Evolutionary conservation across 2,329 filamentous ascomycete genomes (phyloP), one percentile per base, ranked within the genome.

Genomic region (Canariomyces notabilis): DNA sequence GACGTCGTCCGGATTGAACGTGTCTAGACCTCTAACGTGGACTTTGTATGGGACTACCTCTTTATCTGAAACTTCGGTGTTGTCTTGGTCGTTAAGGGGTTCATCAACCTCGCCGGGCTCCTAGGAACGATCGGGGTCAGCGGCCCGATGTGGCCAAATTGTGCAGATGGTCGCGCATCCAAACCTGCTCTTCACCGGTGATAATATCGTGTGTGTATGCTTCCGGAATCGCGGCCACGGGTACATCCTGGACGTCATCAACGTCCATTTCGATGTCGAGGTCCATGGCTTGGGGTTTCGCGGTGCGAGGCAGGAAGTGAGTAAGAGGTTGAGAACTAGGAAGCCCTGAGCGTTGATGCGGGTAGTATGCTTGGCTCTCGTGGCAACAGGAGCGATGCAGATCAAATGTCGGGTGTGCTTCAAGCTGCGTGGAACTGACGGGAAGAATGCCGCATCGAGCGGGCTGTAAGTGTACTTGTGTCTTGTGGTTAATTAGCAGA

Each of bases 1-100:
- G 57, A 97, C 84, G 53, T 95, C 82, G 45, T 81, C 76, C 21
- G 89, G 89, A 23, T 85, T 87, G 62, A 97, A 72, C 35, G 84
- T 80, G 60, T 95, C 85, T 3, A 97, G 76, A 16, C 91, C 91
- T 49, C 82, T 80, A 42, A 98, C 71, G 65, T 96, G 84, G n/a
- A 96, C 68, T 63, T 93, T 93, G 60, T 80, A 73, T 15, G 73
- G 72, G 8, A 67, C 61, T 3, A 67, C 44, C 12, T 57, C 46
- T 23, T 54, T 57, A 11, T 67, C 62, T 7, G 58, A 37, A 4
- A 16, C 47, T 22, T 58, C 44, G n/a, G 53, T 52, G 29, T 47
- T 53, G 40, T 49, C 53, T 21, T 51, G 44, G 29, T 49, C 29
- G 33, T 53, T 38, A 29, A 38, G 15, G 4, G 38, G 33, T 35